Evolutionary conservation across 352 stramenopile species (phyloP).

Genomic region (Globisporangium radiosum): DNA sequence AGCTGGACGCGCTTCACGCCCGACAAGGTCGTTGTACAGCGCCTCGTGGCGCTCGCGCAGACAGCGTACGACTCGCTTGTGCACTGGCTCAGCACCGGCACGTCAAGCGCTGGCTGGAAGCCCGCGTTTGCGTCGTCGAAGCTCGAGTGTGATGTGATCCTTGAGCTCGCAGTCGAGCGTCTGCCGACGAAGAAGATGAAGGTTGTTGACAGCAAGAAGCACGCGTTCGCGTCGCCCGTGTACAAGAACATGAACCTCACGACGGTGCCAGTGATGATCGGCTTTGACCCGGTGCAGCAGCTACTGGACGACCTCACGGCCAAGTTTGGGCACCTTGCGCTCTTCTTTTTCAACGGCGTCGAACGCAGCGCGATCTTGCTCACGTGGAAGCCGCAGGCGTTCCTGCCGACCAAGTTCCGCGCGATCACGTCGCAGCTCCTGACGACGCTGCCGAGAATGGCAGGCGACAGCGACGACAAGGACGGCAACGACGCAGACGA

Average conservation of each 20-base stretch:
- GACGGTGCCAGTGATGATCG: constrained; percentile 52
- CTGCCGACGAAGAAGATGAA: constrained; percentile 63
- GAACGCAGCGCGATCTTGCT: constrained; percentile 60
- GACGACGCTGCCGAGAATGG: constrained; percentile 36
- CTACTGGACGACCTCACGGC: constrained; percentile 49
- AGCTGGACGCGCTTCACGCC: constrained; percentile 72
- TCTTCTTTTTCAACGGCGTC: constrained; percentile 77
- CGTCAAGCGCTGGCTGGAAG: constrained; percentile 58
- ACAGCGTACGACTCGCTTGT: constrained; percentile 46
- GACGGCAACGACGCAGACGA: constrained; percentile 12
- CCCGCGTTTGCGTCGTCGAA: constrained; percentile 43
- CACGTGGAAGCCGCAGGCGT: constrained; percentile 75
- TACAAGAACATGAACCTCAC: constrained; percentile 87
- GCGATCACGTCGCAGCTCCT: constrained; percentile 65
- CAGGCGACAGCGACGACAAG: constrained; percentile 17
- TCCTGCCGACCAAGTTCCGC: constrained; percentile 74
- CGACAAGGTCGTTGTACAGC: constrained; percentile 58
- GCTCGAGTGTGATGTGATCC: constrained; percentile 57
- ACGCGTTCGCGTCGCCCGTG: constrained; percentile 58
- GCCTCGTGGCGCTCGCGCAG: constrained; percentile 54
- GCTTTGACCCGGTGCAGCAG: constrained; percentile 70
- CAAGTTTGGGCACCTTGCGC: constrained; percentile 56
- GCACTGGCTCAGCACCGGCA: constrained; percentile 50
- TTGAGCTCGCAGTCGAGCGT: constrained; percentile 42
- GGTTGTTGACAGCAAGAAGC: constrained; percentile 50